Conservation (phyloP, 495 filamentous ascomycete species). For the Saxophila tyrrhenica region DNA sequence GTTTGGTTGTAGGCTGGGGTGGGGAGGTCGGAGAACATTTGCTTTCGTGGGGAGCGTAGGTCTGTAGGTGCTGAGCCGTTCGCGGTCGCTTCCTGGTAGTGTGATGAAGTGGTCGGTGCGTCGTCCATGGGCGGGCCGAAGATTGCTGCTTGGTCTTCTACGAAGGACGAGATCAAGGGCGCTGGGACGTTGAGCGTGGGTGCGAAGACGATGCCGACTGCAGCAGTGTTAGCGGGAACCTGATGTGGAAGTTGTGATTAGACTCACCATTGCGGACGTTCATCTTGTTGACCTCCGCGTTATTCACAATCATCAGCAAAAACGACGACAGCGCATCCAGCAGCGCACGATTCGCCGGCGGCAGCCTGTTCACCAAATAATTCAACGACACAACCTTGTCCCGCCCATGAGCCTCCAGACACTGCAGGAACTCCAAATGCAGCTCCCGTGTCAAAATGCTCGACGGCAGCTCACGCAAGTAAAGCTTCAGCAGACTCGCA, state of each 20-base stretch:
- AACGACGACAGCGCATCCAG: conserved; percentile 75
- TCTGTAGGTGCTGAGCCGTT: conserved; percentile 42
- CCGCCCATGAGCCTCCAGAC: conserved; percentile 54
- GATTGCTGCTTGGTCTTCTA: conserved; percentile 79
- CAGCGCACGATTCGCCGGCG: conserved; percentile 65
- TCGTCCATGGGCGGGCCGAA: conserved; percentile 62
- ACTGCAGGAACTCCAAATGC: conserved; percentile 75
- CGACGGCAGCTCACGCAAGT: conserved; percentile 80
- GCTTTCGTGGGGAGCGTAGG: conserved; percentile 52
- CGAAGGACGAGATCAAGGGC: conserved; percentile 84
- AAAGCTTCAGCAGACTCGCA: conserved; percentile 86
- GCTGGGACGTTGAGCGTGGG: conserved; percentile 94
- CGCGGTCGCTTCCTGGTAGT: background rate
- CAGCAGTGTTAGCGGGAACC: conserved; percentile 5
- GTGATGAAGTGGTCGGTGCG: conserved; percentile 22
- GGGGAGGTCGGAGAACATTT: conserved; percentile 60
- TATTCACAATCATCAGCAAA: conserved; percentile 78
- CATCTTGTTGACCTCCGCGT: conserved; percentile 93
- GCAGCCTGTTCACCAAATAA: conserved; percentile 71
- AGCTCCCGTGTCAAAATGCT: conserved; percentile 85
- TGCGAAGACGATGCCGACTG: conserved; percentile 94
- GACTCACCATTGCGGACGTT: conserved; percentile 66
- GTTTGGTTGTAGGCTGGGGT: conserved; percentile 54
- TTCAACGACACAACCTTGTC: conserved; percentile 79
- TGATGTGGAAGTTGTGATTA: conserved; percentile 1